A percentile compares a stretch with the other conserved stretches of the same genome.
Conservation (phyloP, 163 green algal genomes). For the Chloromonas sp. region DNA sequence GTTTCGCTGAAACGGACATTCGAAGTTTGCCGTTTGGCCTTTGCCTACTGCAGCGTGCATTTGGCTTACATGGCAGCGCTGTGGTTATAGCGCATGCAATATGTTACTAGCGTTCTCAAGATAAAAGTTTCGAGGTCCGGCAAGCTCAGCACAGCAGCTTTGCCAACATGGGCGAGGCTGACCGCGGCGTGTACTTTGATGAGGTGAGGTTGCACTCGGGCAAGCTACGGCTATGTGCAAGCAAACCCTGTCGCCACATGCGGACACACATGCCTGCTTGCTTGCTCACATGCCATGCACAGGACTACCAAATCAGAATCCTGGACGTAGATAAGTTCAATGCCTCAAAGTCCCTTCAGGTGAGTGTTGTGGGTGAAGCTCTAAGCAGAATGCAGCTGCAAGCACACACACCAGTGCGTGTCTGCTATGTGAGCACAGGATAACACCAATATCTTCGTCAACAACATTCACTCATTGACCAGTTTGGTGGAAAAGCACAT, state of each 20-base stretch:
- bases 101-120: too few relatives aligned
- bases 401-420: neutral
- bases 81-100: too few relatives aligned
- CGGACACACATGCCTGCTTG: too few relatives aligned
- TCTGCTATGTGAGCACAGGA: constrained; percentile 28
- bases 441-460: constrained; percentile 49
- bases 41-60: too few relatives aligned
- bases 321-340: constrained; percentile 55
- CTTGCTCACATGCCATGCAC: neutral
- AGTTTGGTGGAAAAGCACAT: constrained; percentile 49
- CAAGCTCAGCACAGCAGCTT: neutral
- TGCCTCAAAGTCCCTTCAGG: constrained; percentile 40
- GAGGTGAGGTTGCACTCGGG: constrained; percentile 16
- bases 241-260: too few relatives aligned
- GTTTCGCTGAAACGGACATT: too few relatives aligned
- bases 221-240: too few relatives aligned
- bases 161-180: constrained; percentile 24
- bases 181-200: constrained; percentile 42
- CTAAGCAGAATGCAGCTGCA: neutral
- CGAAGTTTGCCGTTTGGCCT: too few relatives aligned
- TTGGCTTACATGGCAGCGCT: too few relatives aligned
- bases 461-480: constrained; percentile 47
- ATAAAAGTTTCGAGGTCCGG: too few relatives aligned
- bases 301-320: constrained; percentile 50
- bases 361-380: neutral